phyloP scores from a whole-genome alignment of 1,284 basidiomycete genomes.

The Grifola frondosa region DNA sequence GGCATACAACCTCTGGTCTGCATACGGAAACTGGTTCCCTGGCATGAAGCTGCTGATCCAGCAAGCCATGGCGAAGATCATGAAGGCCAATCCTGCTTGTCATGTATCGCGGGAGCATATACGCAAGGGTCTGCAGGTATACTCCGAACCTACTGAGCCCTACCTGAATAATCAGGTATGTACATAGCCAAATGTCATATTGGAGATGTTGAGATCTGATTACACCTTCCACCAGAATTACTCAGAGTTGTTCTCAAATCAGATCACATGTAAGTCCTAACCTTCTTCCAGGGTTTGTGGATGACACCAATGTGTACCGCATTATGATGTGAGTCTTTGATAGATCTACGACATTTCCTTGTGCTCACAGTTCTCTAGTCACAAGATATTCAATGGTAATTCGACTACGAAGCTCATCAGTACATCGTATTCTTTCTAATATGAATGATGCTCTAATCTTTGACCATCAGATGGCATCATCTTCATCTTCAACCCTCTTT shows the following conservation, averaged over 20 bases:
- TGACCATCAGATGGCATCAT: constrained; percentile 88
- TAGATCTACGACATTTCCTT: too few species aligned
- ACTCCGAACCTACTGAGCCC: constrained; percentile 98
- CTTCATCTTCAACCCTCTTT: constrained; percentile 98
- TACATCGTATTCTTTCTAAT: constrained; percentile 25
- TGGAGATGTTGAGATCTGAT: constrained; percentile 13
- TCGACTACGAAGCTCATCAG: constrained; percentile 99
- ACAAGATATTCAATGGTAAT: constrained; percentile 99
- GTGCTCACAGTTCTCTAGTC: constrained; percentile 40
- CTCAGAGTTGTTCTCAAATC: constrained; percentile 97
- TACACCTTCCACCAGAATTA: constrained; percentile 68
- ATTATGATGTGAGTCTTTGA: constrained; percentile 91
- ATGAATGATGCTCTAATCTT: neutral
- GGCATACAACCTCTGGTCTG: constrained; percentile 96
- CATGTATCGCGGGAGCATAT: constrained; percentile 98
- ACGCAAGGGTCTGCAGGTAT: constrained; percentile 94
- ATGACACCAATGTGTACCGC: constrained; percentile 98
- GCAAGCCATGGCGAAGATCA: constrained; percentile 99
- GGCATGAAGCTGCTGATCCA: constrained; percentile 96
- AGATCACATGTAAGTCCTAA: constrained; percentile 82
- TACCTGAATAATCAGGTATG: constrained; percentile 88
- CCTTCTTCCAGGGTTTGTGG: constrained; percentile 77
- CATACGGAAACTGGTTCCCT: constrained; percentile 99
- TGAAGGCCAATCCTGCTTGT: constrained; percentile 97
- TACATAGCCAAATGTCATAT: constrained; percentile 28